Conservation (phyloP, 2,329 filamentous ascomycete genomes). For the Phialophora macrospora region DNA sequence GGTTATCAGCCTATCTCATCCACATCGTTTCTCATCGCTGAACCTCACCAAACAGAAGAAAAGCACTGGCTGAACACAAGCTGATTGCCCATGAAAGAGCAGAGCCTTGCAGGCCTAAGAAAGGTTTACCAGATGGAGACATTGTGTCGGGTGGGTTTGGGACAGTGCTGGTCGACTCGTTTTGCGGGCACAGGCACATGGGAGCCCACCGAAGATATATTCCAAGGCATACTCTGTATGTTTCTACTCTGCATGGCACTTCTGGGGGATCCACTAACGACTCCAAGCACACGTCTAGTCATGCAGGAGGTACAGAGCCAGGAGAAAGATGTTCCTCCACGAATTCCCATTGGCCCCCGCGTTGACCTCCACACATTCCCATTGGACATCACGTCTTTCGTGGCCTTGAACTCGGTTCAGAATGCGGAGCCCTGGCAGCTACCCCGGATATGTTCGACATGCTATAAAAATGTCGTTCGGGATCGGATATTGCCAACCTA, state of each 20-base stretch:
- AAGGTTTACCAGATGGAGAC: slow-evolving; percentile 23
- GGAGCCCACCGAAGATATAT: background rate
- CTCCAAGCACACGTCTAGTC: background rate
- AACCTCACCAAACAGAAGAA: slow-evolving; percentile 20
- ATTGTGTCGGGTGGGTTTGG: slow-evolving; percentile 10
- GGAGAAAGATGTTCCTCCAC: slow-evolving; percentile 1
- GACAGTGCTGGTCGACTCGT: background rate
- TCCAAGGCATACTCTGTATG: background rate
- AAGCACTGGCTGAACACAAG: slow-evolving; percentile 23
- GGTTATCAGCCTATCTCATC: too few relatives aligned
- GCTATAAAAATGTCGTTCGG: background rate
- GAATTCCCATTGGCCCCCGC: slow-evolving; percentile 7
- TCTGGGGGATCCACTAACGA: background rate
- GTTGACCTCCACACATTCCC: slow-evolving; percentile 13
- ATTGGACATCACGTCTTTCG: slow-evolving; percentile 3
- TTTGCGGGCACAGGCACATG: background rate
- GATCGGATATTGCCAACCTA: background rate
- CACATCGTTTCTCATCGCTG: too few relatives aligned
- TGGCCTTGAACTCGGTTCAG: background rate
- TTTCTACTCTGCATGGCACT: background rate
- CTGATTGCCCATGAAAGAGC: slow-evolving; percentile 30
- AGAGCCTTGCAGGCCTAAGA: slow-evolving; percentile 26
- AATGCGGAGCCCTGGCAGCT: background rate
- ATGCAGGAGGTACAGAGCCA: background rate
- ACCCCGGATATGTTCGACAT: slow-evolving; percentile 7